Evolutionary conservation across 2,329 filamentous ascomycete species (phyloP), one percentile per base, ranked within the genome.

Genomic region (Fusarium sp.): DNA sequence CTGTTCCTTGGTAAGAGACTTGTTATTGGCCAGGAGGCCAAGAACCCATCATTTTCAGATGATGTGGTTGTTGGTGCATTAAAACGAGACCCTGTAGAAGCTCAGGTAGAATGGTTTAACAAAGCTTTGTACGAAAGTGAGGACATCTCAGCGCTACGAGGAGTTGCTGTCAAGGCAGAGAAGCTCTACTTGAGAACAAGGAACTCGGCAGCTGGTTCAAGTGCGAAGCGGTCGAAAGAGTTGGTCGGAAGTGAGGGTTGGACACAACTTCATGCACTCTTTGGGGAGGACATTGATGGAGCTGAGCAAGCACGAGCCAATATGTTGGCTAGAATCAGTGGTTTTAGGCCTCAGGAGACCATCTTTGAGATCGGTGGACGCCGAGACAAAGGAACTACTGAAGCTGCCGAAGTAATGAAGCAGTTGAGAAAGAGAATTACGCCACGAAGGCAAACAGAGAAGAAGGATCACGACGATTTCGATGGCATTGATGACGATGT

Each of bases 291-390:
- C 57, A 88, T 88, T 2, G 87, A 90, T 62, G 84, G 88, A 38
- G 83, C 88, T 33, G 93, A 95, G 78, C 87, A 90, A 66, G 91
- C 93, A 54, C 89, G 95, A 37, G 90, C 94, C 54, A 91, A 92
- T 56, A 97, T 99, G 93, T 85, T 99, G 35, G 94, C 94, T 37
- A 90, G 91, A 65, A 94, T 99, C 63, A 95, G 94, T 76, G 92
- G 92, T 4, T 99, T 96, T 83, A 90, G 94, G 75, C 96, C 97
- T 0, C 87, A 91, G 46, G 96, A 99, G 82, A 98, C 95, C 0
- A 94, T 99, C n/a, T 99, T 99, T 76, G 96, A 99, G 81, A 91
- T 98, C 70, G 93, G 93, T 72, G 93, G 93, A 11, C 90, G 92
- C 74, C 89, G 91, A 68, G 92, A 91, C 42, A 92, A 93, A 73